Evolutionary conservation across 1,284 basidiomycete species (phyloP).

Genomic region (Porodaedalea pini): DNA sequence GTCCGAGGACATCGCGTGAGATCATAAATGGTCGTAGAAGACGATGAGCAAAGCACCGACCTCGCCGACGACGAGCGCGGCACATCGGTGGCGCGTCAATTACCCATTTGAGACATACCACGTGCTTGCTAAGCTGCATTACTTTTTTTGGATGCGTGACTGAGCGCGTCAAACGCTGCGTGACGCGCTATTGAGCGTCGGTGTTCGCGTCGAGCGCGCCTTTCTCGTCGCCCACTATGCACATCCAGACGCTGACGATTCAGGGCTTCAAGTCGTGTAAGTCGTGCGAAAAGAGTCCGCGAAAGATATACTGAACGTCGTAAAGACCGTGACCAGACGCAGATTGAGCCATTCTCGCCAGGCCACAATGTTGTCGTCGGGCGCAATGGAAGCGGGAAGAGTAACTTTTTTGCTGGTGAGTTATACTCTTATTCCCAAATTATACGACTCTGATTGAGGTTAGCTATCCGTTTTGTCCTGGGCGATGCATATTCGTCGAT

Average conservation of each 20-base stretch:
- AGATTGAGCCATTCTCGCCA: constrained; percentile 79
- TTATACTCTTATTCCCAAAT: constrained; percentile 1
- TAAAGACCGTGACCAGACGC: constrained; percentile 75
- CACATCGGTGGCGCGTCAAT: neutral
- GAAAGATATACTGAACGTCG: constrained; percentile 10
- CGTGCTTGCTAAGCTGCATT: too few relatives aligned
- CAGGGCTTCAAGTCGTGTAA: constrained; percentile 96
- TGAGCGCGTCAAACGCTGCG: neutral
- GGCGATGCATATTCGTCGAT: constrained; percentile 97
- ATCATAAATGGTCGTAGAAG: constrained; percentile 8
- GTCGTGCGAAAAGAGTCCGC: constrained; percentile 23
- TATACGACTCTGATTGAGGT: neutral
- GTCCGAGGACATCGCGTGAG: constrained; percentile 16
- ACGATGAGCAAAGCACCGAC: neutral
- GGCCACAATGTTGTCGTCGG: constrained; percentile 93
- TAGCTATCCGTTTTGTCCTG: constrained; percentile 94
- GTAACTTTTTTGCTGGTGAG: constrained; percentile 92
- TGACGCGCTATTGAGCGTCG: neutral
- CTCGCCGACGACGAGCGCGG: neutral
- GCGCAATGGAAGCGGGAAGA: constrained; percentile 93
- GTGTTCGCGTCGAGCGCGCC: constrained; percentile 7
- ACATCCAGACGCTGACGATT: constrained; percentile 90
- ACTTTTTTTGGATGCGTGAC: neutral
- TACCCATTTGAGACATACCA: neutral
- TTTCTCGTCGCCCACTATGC: constrained; percentile 42